A percentile compares a stretch with the other conserved stretches of the same genome.
Evolutionary conservation across 2,329 filamentous ascomycete genomes (phyloP).

Genomic region (Aureobasidium sp.): DNA sequence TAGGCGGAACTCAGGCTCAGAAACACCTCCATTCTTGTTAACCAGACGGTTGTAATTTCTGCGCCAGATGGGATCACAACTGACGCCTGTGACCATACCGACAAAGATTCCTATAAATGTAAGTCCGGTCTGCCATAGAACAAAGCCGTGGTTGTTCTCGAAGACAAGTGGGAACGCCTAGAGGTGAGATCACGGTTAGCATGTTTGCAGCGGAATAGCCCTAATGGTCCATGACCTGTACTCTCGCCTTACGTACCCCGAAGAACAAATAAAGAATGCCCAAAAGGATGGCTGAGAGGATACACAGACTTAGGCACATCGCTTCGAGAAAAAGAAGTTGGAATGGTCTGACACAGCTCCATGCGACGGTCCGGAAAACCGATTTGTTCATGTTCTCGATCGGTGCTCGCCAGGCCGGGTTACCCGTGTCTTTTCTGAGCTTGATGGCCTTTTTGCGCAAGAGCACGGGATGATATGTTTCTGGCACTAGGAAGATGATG

Average conservation of each 20-base stretch:
- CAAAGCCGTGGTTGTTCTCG: constrained; percentile 62
- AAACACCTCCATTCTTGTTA: constrained; percentile 45
- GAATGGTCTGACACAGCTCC: constrained; percentile 56
- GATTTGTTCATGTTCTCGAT: constrained; percentile 66
- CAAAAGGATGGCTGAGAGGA: constrained; percentile 76
- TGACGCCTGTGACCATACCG: constrained; percentile 57
- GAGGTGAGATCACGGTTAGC: constrained; percentile 50
- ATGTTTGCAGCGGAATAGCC: background rate
- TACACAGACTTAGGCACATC: constrained; percentile 75
- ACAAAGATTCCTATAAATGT: constrained; percentile 64
- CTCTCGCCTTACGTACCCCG: too few species aligned
- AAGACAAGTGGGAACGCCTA: constrained; percentile 70
- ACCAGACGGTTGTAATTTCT: constrained; percentile 48
- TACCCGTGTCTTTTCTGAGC: constrained; percentile 66
- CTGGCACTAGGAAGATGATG: constrained; percentile 67
- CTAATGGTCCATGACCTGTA: background rate
- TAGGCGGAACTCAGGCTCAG: constrained; percentile 80
- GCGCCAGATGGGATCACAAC: constrained; percentile 58
- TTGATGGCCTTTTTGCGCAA: constrained; percentile 62
- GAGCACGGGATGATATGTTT: constrained; percentile 72
- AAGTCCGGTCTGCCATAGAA: constrained; percentile 70
- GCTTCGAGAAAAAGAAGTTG: constrained; percentile 72
- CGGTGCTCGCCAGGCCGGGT: constrained; percentile 65
- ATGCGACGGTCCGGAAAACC: constrained; percentile 44
- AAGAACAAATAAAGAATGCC: constrained; percentile 69